A percentile compares a stretch with the other conserved stretches of the same genome.
These are phyloP conservation scores for Aspergillus texensis DNA, from an alignment of 2,329 filamentous ascomycete species.

Conservation along the genomic window DNA sequence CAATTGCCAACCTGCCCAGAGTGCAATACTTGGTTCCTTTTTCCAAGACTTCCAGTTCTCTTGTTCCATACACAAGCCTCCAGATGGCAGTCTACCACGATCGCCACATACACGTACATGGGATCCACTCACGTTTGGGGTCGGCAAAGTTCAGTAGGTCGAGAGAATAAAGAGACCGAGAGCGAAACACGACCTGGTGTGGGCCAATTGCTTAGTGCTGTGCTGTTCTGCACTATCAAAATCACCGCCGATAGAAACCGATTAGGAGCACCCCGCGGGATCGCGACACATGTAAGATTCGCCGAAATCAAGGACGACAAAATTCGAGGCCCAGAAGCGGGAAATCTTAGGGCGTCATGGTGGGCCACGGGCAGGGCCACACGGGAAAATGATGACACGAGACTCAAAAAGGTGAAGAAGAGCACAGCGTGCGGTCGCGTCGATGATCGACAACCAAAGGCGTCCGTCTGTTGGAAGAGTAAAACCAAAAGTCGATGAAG, in stretches of 20 bases:
- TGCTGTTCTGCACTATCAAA: slow-evolving; percentile 3
- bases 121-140: slow-evolving; percentile 11
- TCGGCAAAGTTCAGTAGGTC: slow-evolving; percentile 7
- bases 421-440: slow-evolving; percentile 19
- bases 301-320: slow-evolving; percentile 15
- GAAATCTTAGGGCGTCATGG: slow-evolving; percentile 28
- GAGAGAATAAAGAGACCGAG: slow-evolving; percentile 5
- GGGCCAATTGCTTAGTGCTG: background rate
- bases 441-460: slow-evolving; percentile 12
- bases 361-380: slow-evolving; percentile 25
- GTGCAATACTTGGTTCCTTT: slow-evolving; percentile 14
- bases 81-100: slow-evolving; percentile 9
- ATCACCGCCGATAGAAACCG: slow-evolving; percentile 17
- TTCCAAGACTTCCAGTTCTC: slow-evolving; percentile 21
- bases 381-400: slow-evolving; percentile 25
- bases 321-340: slow-evolving; percentile 17
- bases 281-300: slow-evolving; percentile 23
- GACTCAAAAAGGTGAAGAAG: slow-evolving; percentile 18
- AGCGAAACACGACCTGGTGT: slow-evolving; percentile 3
- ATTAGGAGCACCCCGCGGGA: slow-evolving; percentile 11
- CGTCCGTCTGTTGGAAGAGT: background rate
- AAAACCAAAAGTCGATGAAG: background rate
- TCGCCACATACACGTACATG: slow-evolving; percentile 12
- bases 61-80: slow-evolving; percentile 16
- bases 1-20: slow-evolving; percentile 12